Evolutionary conservation across 1,284 basidiomycete species (phyloP).

Genomic region (Lignosus rhinocerotis): DNA sequence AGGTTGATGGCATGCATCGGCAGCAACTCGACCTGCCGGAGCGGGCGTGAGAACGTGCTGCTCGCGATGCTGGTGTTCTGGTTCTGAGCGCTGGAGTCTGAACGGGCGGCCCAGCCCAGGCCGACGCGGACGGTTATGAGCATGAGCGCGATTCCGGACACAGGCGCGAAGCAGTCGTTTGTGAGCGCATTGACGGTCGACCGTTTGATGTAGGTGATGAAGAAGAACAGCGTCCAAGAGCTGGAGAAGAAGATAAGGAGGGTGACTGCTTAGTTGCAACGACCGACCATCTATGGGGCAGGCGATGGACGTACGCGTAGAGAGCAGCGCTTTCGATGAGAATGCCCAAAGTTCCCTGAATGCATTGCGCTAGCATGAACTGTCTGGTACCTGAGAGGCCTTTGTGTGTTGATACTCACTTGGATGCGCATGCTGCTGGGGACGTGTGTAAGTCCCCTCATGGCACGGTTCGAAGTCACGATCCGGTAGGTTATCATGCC

Average conservation of each 20-base stretch:
- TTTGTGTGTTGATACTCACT: neutral
- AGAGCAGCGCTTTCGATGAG: constrained; percentile 3
- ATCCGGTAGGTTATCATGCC: neutral
- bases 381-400: too few species aligned
- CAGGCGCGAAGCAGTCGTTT: neutral
- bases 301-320: neutral
- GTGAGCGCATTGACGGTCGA: neutral
- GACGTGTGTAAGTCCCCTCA: neutral
- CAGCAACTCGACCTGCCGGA: neutral
- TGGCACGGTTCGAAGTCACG: neutral
- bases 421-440: neutral
- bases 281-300: neutral
- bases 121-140: constrained; percentile 5
- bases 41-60: neutral
- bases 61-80: neutral
- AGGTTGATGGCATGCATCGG: neutral
- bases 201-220: neutral
- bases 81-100: neutral
- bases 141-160: constrained; percentile 6
- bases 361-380: neutral
- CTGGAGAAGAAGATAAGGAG: neutral
- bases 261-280: neutral
- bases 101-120: neutral
- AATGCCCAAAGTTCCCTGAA: neutral
- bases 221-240: constrained; percentile 1